Conservation (phyloP, 345 rosid species). For the Odontarrhena argentea region DNA sequence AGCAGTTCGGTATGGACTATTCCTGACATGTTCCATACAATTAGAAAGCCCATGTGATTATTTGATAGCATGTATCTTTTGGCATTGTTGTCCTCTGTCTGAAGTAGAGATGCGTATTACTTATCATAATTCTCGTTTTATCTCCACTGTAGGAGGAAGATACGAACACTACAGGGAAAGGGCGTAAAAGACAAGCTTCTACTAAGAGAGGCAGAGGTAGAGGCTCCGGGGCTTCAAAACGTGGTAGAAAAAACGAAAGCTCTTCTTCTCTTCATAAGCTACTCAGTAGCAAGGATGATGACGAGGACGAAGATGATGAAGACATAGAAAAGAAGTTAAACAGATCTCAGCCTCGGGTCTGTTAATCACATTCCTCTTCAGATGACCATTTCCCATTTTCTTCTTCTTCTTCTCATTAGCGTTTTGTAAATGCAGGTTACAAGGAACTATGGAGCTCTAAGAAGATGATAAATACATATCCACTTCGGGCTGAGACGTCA, state of each 20-base stretch:
- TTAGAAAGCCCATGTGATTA: no score
- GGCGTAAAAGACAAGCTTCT: conserved; percentile 71
- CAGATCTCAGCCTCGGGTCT: conserved; percentile 72
- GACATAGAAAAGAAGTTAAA: conserved; percentile 54
- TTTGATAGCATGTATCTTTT: background rate
- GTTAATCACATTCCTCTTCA: conserved; percentile 28
- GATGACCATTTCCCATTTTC: background rate
- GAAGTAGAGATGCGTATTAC: background rate
- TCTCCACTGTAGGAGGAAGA: conserved; percentile 53
- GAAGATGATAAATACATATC: conserved; percentile 48
- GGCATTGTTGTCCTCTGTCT: conserved; percentile 6
- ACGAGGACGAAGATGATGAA: conserved; percentile 69
- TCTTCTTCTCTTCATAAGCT: conserved; percentile 59
- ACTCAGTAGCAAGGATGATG: conserved; percentile 65
- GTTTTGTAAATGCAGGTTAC: conserved; percentile 52
- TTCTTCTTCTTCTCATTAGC: background rate
- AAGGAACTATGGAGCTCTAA: conserved; percentile 87
- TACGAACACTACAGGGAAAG: conserved; percentile 49
- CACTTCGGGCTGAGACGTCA: conserved; percentile 6
- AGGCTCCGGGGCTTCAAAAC: conserved; percentile 70
- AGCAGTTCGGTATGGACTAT: conserved; percentile 63
- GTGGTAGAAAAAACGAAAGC: conserved; percentile 70
- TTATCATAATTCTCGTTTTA: conserved; percentile 6
- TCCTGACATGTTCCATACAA: conserved; percentile 9
- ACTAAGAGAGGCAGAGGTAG: conserved; percentile 69